These are phyloP conservation scores for Dacryopinax primogenitus DNA, from an alignment of 768 basidiomycete species.

Conservation along the genomic window DNA sequence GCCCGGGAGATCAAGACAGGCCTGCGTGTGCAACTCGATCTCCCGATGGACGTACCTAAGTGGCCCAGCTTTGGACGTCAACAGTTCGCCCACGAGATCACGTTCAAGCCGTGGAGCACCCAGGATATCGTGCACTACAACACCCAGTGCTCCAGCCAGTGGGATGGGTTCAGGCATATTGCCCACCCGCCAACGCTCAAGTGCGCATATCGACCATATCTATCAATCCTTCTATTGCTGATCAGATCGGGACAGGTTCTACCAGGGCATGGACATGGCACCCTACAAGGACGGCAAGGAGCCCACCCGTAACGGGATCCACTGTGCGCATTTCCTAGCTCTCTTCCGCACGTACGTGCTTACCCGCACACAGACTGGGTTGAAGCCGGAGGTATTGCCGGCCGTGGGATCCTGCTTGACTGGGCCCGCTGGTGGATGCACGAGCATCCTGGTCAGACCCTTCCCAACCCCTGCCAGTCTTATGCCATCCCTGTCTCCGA, in stretches of 20 bases:
- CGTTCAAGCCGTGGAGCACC: neutral
- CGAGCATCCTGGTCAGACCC: slow-evolving; percentile 35
- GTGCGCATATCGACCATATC: neutral
- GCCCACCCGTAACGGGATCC: neutral
- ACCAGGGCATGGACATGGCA: neutral
- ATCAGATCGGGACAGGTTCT: neutral
- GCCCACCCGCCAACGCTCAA: neutral
- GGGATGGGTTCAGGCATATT: neutral
- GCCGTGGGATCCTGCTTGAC: slow-evolving; percentile 57
- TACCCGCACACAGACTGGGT: neutral
- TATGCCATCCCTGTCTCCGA: slow-evolving; percentile 42
- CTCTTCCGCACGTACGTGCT: neutral
- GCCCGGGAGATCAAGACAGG: slow-evolving; percentile 15
- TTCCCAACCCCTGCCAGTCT: slow-evolving; percentile 43
- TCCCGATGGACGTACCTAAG: neutral
- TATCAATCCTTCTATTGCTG: neutral
- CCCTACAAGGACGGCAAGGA: neutral
- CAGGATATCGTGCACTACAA: neutral
- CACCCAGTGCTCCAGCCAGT: neutral
- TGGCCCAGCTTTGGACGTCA: neutral
- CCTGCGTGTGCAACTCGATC: neutral
- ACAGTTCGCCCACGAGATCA: neutral
- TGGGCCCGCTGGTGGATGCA: slow-evolving; percentile 38
- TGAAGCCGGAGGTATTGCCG: slow-evolving; percentile 37
- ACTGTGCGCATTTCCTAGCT: neutral